Evolutionary conservation across 2,329 filamentous ascomycete species (phyloP).

Genomic region (Calycina marina): DNA sequence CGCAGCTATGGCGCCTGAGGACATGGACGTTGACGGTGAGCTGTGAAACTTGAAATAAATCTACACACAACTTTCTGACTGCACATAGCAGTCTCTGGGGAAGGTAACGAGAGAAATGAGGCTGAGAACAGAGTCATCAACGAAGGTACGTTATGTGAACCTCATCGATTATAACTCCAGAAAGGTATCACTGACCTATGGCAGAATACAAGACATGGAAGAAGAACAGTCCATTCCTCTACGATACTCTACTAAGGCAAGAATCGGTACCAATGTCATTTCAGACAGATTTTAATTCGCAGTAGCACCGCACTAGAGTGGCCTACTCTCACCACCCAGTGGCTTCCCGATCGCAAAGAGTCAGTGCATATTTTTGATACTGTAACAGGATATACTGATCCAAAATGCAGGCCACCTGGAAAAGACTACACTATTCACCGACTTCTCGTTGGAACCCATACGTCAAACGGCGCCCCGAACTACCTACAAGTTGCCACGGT

Average conservation of each 20-base stretch:
- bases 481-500: slow-evolving; percentile 92
- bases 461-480: slow-evolving; percentile 71
- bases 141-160: slow-evolving; percentile 59
- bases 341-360: slow-evolving; percentile 90
- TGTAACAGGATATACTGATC: slow-evolving; percentile 1
- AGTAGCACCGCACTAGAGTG: slow-evolving; percentile 78
- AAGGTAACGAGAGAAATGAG: slow-evolving; percentile 51
- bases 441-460: slow-evolving; percentile 87
- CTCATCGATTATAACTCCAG: no score
- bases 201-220: slow-evolving; percentile 99
- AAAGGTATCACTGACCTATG: neutral
- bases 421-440: slow-evolving; percentile 82
- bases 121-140: slow-evolving; percentile 82
- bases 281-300: slow-evolving; percentile 6
- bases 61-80: no score
- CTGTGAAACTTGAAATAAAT: slow-evolving; percentile 8
- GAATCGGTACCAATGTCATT: slow-evolving; percentile 1
- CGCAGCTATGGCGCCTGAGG: no score
- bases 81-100: slow-evolving; percentile 29
- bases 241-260: slow-evolving; percentile 86
- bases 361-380: slow-evolving; percentile 22
- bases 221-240: slow-evolving; percentile 97
- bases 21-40: slow-evolving; percentile 36
- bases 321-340: slow-evolving; percentile 94
- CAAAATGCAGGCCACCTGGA: slow-evolving; percentile 45